Evolutionary conservation across 352 stramenopile species (phyloP), one percentile per base, ranked within the genome.

Genomic region (Globisporangium okanoganense): DNA sequence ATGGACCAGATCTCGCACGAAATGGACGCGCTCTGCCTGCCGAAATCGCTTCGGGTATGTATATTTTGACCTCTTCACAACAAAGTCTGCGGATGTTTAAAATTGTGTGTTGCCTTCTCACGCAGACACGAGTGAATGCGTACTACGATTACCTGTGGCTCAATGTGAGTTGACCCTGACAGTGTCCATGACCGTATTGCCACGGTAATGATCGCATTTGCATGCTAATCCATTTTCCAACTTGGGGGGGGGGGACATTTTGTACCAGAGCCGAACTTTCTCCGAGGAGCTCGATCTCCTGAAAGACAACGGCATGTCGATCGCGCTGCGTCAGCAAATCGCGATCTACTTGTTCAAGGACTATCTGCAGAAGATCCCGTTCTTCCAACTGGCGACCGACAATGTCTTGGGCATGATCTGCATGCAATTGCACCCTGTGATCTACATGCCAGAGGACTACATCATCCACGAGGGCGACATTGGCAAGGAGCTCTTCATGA

Each of bases 81-180:
- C n/a, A 16, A 9, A 29, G 24, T 16, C 8, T 4, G 20, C 7
- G n/a, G 18, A 12, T 49, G 27, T 24, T 49, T n/a, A n/a, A 29
- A 20, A 9, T 49, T 24, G 20, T 25, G 22, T 13, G 10, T 40
- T 22, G 16, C 16, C 20, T 36, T 14, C 3, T 45, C 38, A 14
- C 35, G 2, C 56, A 81, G 68, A 52, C 69, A 48, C 71, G 78
- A 48, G 74, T 88, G 36, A 78, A 61, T 14, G 76, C 76, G n/a
- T 88, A 85, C 66, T 84, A 88, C 45, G 79, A 88, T 59, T 88
- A 87, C 49, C 63, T 88, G n/a, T 88, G 79, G 79, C 48, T 88
- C 1, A 88, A 88, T 59, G 73, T 81, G 58, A 54, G 70, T 56
- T 22, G 5, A 5, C 14, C 35, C 18, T 22, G 1, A 31, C n/a